Percentiles rank a stretch among this genome's conserved stretches.
These are phyloP conservation scores for Boechera retrofracta DNA, from an alignment of 345 rosid genomes.

Conservation along the genomic window DNA sequence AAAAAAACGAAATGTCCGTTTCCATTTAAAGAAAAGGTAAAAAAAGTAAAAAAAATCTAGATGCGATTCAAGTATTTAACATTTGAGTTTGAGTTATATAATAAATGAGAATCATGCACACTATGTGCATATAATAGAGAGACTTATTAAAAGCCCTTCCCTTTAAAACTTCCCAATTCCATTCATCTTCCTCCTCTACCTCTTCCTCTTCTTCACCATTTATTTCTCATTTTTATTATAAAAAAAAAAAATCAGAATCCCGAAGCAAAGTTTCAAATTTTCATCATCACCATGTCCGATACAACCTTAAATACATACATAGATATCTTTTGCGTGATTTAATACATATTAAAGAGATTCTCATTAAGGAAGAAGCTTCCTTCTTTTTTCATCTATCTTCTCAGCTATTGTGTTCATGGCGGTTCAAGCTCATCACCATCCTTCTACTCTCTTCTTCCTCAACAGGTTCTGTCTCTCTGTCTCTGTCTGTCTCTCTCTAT, in stretches of 20 bases:
- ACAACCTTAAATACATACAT: constrained; percentile 26
- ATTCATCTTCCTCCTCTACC: background rate
- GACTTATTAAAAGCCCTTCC: constrained; percentile 37
- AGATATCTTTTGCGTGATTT: constrained; percentile 34
- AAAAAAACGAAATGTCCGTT: constrained; percentile 32
- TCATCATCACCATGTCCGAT: constrained; percentile 24
- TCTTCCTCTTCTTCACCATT: constrained; percentile 4
- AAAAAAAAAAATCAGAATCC: constrained; percentile 14
- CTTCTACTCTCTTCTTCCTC: constrained; percentile 74
- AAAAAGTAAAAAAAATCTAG: constrained; percentile 17
- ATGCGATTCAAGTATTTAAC: constrained; percentile 39
- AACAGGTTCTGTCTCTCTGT: constrained; percentile 53
- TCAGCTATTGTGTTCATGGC: constrained; percentile 55
- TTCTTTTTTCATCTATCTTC: constrained; percentile 2
- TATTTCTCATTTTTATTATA: background rate
- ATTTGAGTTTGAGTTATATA: background rate
- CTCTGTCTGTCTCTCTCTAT: background rate
- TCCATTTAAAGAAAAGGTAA: background rate
- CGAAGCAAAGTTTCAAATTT: constrained; percentile 33
- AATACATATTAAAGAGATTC: constrained; percentile 7
- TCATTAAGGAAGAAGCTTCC: constrained; percentile 21
- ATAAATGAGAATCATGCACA: constrained; percentile 49
- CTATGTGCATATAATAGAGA: constrained; percentile 27
- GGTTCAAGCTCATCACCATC: constrained; percentile 90
- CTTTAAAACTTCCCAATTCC: constrained; percentile 21